A percentile compares a stretch with the other conserved stretches of the same genome.
Conservation (phyloP, 1,284 basidiomycete genomes). For the Heterobasidion occidentale region DNA sequence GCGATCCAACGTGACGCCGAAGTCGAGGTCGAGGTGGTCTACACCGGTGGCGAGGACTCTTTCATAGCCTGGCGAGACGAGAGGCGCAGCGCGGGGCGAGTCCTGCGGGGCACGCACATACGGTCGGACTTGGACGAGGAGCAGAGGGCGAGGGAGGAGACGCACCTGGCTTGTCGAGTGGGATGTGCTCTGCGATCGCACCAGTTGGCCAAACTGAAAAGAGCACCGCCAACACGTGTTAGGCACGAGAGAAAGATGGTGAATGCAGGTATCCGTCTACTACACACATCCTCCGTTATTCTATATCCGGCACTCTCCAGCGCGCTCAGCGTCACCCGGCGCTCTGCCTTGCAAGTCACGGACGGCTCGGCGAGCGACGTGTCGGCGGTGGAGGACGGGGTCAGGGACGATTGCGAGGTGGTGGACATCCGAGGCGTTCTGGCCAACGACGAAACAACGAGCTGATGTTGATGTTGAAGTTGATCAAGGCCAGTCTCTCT, state of each 20-base stretch:
- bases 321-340: conserved; percentile 5
- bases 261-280: neutral
- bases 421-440: neutral
- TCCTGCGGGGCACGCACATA: conserved; percentile 10
- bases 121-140: conserved; percentile 10
- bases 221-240: conserved; percentile 26
- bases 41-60: conserved; percentile 6
- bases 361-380: neutral
- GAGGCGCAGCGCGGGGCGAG: conserved; percentile 12
- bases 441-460: neutral
- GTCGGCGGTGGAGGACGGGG: neutral
- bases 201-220: conserved; percentile 17
- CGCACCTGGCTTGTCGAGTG: neutral
- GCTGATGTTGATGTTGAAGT: neutral
- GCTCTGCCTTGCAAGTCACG: conserved; percentile 3
- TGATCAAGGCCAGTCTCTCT: no score
- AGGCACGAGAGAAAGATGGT: conserved; percentile 20
- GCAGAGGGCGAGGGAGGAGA: neutral
- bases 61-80: conserved; percentile 10
- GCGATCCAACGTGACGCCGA: conserved; percentile 7
- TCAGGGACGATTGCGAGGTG: neutral
- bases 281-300: conserved; percentile 12
- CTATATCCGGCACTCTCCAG: conserved; percentile 11
- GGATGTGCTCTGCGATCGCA: conserved; percentile 21
- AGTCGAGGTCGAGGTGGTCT: conserved; percentile 10